Conservation (phyloP, 2,329 filamentous ascomycete species). For the Fusarium circinatum region DNA sequence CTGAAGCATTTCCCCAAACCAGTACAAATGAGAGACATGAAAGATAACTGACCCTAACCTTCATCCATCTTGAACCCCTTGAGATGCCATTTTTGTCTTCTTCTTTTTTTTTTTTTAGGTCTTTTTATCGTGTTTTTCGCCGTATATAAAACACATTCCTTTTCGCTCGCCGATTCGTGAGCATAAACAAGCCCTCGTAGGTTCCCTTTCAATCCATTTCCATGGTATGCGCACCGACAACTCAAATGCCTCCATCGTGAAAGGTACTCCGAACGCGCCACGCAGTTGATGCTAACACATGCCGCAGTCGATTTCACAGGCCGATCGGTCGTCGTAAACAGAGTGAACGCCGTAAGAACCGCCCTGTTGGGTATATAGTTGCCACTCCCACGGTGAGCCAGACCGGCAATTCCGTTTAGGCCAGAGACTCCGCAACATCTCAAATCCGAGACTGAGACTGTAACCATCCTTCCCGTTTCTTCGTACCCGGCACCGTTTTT, state of each 20-base stretch:
- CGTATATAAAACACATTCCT: conserved; percentile 29
- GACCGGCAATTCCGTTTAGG: conserved; percentile 24
- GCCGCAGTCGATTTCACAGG: conserved; percentile 35
- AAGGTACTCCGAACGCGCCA: conserved; percentile 36
- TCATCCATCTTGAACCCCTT: conserved; percentile 33
- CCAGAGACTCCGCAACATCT: conserved; percentile 25
- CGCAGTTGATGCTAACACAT: conserved; percentile 36
- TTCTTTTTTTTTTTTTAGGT: not conserved
- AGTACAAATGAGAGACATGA: conserved; percentile 33
- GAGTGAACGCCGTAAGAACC: conserved; percentile 39
- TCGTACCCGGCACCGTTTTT: conserved; percentile 28
- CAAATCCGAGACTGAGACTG: conserved; percentile 14
- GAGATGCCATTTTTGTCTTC: conserved; percentile 36
- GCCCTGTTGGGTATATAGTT: conserved; percentile 42
- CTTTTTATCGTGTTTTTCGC: conserved; percentile 28
- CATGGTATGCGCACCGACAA: conserved; percentile 32
- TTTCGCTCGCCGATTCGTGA: conserved; percentile 31
- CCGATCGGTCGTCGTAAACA: conserved; percentile 30
- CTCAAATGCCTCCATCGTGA: conserved; percentile 37
- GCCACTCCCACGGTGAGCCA: conserved; percentile 17
- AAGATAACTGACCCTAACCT: conserved; percentile 17
- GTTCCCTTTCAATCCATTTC: conserved; percentile 25
- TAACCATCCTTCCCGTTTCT: conserved; percentile 28
- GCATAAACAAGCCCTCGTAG: conserved; percentile 18
- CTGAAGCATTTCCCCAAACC: conserved; percentile 32